A percentile compares a stretch with the other conserved stretches of the same genome.
These are phyloP conservation scores for Inosperma sp. DNA, from an alignment of 768 basidiomycete genomes.

Conservation along the genomic window DNA sequence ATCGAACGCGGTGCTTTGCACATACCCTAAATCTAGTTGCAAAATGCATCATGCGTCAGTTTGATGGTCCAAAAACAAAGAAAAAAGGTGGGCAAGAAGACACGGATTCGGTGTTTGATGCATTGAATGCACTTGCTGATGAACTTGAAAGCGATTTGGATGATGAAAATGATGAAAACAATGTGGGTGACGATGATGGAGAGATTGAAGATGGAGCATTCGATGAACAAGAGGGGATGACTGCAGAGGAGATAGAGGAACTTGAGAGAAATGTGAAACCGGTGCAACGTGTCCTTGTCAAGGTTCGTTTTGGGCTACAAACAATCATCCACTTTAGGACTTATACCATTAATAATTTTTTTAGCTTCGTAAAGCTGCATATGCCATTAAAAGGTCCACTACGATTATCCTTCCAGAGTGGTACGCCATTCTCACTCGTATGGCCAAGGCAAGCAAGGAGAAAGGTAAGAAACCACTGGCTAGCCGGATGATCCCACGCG, in stretches of 20 bases:
- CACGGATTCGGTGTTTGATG: background rate
- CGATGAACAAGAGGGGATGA: constrained; percentile 11
- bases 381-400: too few species aligned
- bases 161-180: constrained; percentile 3
- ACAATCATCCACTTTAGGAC: background rate
- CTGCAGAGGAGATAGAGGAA: constrained; percentile 11
- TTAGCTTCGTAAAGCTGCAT: constrained; percentile 22
- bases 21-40: constrained; percentile 30
- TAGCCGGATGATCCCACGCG: constrained; percentile 35
- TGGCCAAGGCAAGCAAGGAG: too few species aligned
- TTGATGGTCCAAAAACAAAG: constrained; percentile 28
- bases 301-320: constrained; percentile 29
- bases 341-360: background rate
- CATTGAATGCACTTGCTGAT: constrained; percentile 1
- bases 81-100: constrained; percentile 6
- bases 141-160: constrained; percentile 6
- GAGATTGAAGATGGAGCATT: constrained; percentile 18
- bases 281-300: constrained; percentile 25
- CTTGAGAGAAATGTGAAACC: constrained; percentile 20
- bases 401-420: too few species aligned
- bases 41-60: constrained; percentile 24
- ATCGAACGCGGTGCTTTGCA: too few species aligned
- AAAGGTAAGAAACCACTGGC: too few species aligned
- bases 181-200: constrained; percentile 9
- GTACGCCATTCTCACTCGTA: too few species aligned